A percentile compares a stretch with the other conserved stretches of the same genome.
Evolutionary conservation across 106 monocot species (phyloP).

Genomic region (Gastrodia elata): DNA sequence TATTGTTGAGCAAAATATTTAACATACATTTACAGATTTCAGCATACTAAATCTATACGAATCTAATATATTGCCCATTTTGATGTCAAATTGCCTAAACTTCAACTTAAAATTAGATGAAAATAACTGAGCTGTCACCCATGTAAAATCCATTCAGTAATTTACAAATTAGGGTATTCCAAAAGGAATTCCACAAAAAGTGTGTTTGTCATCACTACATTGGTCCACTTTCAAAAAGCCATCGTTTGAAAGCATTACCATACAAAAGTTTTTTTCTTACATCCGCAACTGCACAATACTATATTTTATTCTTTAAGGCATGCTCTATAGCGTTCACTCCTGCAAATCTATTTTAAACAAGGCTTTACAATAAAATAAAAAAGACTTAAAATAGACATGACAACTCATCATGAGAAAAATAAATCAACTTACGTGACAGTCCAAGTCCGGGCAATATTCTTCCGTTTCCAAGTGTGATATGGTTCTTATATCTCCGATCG

Average conservation of each 20-base stretch:
- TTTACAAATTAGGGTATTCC: background rate
- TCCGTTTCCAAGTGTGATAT: constrained; percentile 78
- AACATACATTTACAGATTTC: background rate
- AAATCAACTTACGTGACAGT: constrained; percentile 68
- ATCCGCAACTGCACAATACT: too few species aligned
- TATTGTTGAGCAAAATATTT: background rate
- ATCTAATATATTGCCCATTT: background rate
- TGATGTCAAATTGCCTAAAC: too few species aligned
- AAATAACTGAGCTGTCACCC: background rate
- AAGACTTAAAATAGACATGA: background rate
- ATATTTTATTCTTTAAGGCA: background rate
- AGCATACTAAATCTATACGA: background rate
- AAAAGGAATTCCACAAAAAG: background rate
- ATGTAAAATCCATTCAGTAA: background rate
- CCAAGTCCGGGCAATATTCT: constrained; percentile 68
- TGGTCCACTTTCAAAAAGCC: background rate
- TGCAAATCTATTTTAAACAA: background rate
- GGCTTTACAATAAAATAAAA: background rate
- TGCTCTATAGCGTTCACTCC: background rate
- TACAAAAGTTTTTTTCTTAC: too few species aligned
- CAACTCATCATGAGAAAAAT: background rate
- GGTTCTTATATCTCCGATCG: constrained; percentile 92
- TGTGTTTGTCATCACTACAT: background rate
- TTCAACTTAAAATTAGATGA: background rate
- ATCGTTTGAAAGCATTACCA: background rate